Base-by-base conservation (phyloP, 83 land plant species). In the Picea engelmannii region DNA sequence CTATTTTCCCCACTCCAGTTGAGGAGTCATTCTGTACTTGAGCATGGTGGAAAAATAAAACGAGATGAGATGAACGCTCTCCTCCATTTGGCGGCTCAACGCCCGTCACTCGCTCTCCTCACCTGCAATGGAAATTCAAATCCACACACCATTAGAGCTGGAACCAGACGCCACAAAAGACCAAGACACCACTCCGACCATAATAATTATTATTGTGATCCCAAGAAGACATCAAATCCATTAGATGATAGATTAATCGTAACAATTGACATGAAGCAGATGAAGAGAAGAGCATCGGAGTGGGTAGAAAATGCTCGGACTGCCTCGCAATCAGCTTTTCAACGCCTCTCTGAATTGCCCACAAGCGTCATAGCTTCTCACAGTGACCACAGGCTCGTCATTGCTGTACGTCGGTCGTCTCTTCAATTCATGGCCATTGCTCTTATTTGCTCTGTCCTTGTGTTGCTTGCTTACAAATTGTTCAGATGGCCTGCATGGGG, bases 391-490 rank as follows among this genome's bases (percentile, higher is more conserved):
- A 59, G 80, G 40, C 27, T 91, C 6, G 40, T 70, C 7, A 67
- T 88, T 47, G 83, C 85, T 21, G 85, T 90, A 49, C 88, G 87
- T 31, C 75, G 78, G 20, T 86, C 91, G 21, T 83, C 89, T 2
- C 31, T 91, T 9, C 64, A 80, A 17, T 88, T 91, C 78, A 15
- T 83, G 16, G 90, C 78, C 25, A 49, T 47, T 2, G 1, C 82
- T 18, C 6, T 88, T 4, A 18, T 85, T n/a, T 84, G 77, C 49
- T 58, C 82, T 21, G 78, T 79, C 6, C 64, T 79, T 25, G 60
- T 79, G n/a, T 80, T 79, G 17, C 24, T 85, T n/a, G 27, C 5
- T 73, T 47, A 73, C 77, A 73, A 73, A 73, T 73, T 20, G 27
- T n/a, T 47, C 23, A 47, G 58, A 55, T 55, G 58, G 58, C 0